Base-by-base conservation (phyloP, 1,284 basidiomycete species). In the Porphyrellus sp. region DNA sequence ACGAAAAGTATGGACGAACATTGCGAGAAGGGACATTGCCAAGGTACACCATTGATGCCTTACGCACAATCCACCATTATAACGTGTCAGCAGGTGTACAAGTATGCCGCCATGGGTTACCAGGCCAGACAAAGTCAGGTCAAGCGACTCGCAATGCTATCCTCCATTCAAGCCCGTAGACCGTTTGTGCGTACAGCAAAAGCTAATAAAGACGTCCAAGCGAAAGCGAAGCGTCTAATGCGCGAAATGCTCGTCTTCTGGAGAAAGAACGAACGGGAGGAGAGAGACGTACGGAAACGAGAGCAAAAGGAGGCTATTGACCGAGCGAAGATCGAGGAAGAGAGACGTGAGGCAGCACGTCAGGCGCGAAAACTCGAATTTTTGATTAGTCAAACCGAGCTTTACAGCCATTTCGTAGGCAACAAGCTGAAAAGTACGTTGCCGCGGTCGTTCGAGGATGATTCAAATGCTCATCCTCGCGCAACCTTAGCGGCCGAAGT, bases 371-470 rank as follows among this genome's bases (percentile, higher is more conserved):
- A 99, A 73, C 83, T 99, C 52, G 98, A 99, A 74, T 99, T 99
- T 77, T 78, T 99, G 71, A 96, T 99, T 72, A 98, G 93, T 55
- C 97, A 99, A 74, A 99, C 97, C 12, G 97, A 99, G 71, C 82
- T 99, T 12, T 99, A 99, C 74, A 97, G 93, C 61, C 97, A 99
- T 77, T 99, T 99, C 78, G 93, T 99, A 54, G 96, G 97, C 35
- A 98, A 88, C 73, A 99, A 99, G 75, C 82, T 99, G 63, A 98
- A 97, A 76, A 98, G 91, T 92, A 68, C 64, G 86, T 76, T 30
- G 18, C 43, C 47, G 21, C 49, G 23, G 35, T 49, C 38, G 46
- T 41, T 45, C 28, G 42, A 49, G 54, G 47, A 49, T 49, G 40
- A 52, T 38, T 23, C 51, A 51, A 47, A 34, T 61, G 44, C 51